Percentiles rank a stretch among this genome's conserved stretches.
Conservation (phyloP, 176 grass and related monocot species). For the Hsuehochloa calcarea region DNA sequence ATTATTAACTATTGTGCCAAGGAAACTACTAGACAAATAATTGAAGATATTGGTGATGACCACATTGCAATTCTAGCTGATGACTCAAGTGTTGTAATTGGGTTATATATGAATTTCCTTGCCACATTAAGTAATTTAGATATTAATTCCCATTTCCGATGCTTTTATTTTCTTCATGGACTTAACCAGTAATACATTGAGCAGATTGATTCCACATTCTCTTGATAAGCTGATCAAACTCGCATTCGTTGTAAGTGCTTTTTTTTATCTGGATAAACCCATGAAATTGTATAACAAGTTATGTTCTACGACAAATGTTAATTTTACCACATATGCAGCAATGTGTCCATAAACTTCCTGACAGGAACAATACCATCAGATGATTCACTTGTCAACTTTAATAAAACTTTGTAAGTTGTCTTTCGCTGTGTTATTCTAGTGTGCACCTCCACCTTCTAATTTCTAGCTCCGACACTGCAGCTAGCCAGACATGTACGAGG, state of each 20-base stretch:
- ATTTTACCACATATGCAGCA: slow-evolving; percentile 34
- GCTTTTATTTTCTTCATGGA: slow-evolving; percentile 50
- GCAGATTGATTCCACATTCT: slow-evolving; percentile 76
- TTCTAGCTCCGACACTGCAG: too few relatives aligned
- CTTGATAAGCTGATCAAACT: slow-evolving; percentile 80
- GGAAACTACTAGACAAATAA: too few relatives aligned
- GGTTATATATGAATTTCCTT: neutral
- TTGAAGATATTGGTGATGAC: too few relatives aligned
- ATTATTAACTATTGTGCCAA: too few relatives aligned
- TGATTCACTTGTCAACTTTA: slow-evolving; percentile 69
- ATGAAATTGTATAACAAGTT: neutral
- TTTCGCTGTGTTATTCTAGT: slow-evolving; percentile 7
- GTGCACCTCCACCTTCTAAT: too few relatives aligned
- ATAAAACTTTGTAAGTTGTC: slow-evolving; percentile 85
- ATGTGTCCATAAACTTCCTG: slow-evolving; percentile 97
- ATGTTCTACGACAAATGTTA: neutral
- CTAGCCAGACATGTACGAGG: too few relatives aligned
- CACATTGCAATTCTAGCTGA: neutral
- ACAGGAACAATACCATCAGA: slow-evolving; percentile 76
- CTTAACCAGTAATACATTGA: slow-evolving; percentile 91
- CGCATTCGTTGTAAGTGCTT: slow-evolving; percentile 69
- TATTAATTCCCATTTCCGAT: neutral
- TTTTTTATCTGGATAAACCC: slow-evolving; percentile 31
- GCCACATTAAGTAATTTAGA: neutral
- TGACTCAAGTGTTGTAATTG: neutral